Conservation (phyloP, 805 yeast genomes). For the Tetrapisispora taiwanensis region DNA sequence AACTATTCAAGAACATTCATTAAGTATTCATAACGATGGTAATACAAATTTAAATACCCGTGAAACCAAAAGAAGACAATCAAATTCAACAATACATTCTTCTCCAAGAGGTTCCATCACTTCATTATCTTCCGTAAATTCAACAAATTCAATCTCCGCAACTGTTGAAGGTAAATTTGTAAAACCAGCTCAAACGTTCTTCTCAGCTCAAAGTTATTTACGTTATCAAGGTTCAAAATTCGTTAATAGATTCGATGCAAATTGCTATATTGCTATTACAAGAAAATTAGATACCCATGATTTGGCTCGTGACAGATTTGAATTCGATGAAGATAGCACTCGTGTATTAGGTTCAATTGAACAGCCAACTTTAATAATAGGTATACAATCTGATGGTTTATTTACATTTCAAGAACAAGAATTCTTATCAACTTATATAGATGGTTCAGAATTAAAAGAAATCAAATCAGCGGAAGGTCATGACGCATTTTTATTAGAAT, state of each 20-base stretch:
- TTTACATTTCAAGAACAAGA: constrained; percentile 91
- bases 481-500: constrained; percentile 90
- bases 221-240: constrained; percentile 93
- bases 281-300: constrained; percentile 94
- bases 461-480: constrained; percentile 94
- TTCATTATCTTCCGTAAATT: constrained; percentile 23
- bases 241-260: constrained; percentile 84
- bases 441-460: constrained; percentile 55
- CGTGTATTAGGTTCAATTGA: constrained; percentile 48
- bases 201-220: constrained; percentile 91
- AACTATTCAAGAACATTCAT: constrained; percentile 56
- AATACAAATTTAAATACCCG: constrained; percentile 25
- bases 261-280: constrained; percentile 89
- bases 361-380: constrained; percentile 78
- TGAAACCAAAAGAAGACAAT: constrained; percentile 1
- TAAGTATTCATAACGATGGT: constrained; percentile 88
- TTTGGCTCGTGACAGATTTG: constrained; percentile 62
- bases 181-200: constrained; percentile 44
- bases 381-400: constrained; percentile 84
- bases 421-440: constrained; percentile 63
- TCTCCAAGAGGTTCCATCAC: constrained; percentile 17
- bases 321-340: constrained; percentile 28
- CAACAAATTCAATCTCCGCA: constrained; percentile 15
- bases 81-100: constrained; percentile 9
- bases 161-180: constrained; percentile 17